Conservation (phyloP, 371 early-diverging fungal genomes). For the Funneliformis caledonium region DNA sequence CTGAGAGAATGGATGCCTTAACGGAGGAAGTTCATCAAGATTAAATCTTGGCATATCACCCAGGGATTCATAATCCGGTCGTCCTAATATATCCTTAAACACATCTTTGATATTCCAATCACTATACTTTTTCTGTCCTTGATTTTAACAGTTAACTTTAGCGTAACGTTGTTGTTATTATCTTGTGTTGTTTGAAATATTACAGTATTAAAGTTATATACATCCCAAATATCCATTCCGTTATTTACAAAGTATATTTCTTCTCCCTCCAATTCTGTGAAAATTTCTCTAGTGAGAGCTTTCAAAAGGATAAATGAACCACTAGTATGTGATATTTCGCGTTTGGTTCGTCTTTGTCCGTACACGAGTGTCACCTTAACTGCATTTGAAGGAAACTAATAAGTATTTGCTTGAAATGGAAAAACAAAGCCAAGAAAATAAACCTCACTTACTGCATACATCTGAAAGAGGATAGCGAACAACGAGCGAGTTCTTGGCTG, state of each 20-base stretch:
- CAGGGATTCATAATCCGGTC: slow-evolving; percentile 4
- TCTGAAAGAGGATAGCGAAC: slow-evolving; percentile 2
- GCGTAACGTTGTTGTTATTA: background rate
- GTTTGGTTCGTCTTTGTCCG: background rate
- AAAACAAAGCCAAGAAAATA: slow-evolving; percentile 28
- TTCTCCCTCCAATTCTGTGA: background rate
- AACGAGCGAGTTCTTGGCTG: slow-evolving; percentile 1
- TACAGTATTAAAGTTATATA: slow-evolving; percentile 13
- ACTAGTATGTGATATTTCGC: slow-evolving; percentile 29
- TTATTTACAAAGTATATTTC: slow-evolving; percentile 12
- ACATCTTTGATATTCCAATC: slow-evolving; percentile 27
- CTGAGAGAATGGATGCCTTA: slow-evolving; percentile 9
- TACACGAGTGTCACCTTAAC: slow-evolving; percentile 9
- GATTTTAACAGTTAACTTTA: slow-evolving; percentile 9
- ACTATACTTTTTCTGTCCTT: slow-evolving; percentile 14
- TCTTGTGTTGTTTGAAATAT: background rate
- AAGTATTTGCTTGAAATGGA: slow-evolving; percentile 12
- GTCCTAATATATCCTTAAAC: background rate
- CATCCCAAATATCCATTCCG: slow-evolving; percentile 9
- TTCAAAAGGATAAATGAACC: slow-evolving; percentile 3
- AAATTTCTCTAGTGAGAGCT: slow-evolving; percentile 3
- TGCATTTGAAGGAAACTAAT: slow-evolving; percentile 32
- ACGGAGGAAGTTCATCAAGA: background rate
- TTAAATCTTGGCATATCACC: slow-evolving; percentile 18
- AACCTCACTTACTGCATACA: slow-evolving; percentile 27